Evolutionary conservation across 2,329 filamentous ascomycete genomes (phyloP).

Genomic region (Paradendryphiella salina): DNA sequence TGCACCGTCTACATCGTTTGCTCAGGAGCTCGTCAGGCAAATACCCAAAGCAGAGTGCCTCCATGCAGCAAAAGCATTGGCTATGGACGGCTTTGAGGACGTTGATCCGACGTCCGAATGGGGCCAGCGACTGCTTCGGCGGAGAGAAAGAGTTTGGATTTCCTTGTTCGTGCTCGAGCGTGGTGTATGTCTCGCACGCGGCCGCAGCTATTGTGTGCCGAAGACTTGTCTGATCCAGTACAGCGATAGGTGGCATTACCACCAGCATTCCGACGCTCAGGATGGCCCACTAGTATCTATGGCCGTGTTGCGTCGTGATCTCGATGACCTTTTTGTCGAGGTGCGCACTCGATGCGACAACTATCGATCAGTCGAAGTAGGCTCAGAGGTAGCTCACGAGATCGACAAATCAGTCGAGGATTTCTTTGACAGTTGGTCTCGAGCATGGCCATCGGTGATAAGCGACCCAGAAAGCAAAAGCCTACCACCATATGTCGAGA

Average conservation of each 20-base stretch:
- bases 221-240: constrained; percentile 66
- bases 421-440: constrained; percentile 68
- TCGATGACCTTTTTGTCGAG: constrained; percentile 62
- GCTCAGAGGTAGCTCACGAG: constrained; percentile 55
- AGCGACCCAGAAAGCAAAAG: constrained; percentile 49
- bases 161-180: constrained; percentile 72
- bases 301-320: constrained; percentile 67
- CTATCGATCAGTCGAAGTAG: constrained; percentile 56
- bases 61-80: constrained; percentile 66
- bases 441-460: constrained; percentile 56
- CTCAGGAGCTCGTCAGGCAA: constrained; percentile 51
- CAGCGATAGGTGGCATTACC: constrained; percentile 71
- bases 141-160: constrained; percentile 71
- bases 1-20: constrained; percentile 57
- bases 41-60: constrained; percentile 70
- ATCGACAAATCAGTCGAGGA: constrained; percentile 59
- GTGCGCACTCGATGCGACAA: constrained; percentile 64
- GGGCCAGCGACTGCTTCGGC: constrained; percentile 64
- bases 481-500: constrained; percentile 74
- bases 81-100: constrained; percentile 68
- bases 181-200: constrained; percentile 72
- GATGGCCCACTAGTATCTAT: constrained; percentile 74
- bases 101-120: constrained; percentile 63
- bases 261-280: constrained; percentile 64
- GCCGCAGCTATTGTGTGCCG: constrained; percentile 69